Conservation (phyloP, 805 yeast genomes). For the Metschnikowia gelsemii region DNA sequence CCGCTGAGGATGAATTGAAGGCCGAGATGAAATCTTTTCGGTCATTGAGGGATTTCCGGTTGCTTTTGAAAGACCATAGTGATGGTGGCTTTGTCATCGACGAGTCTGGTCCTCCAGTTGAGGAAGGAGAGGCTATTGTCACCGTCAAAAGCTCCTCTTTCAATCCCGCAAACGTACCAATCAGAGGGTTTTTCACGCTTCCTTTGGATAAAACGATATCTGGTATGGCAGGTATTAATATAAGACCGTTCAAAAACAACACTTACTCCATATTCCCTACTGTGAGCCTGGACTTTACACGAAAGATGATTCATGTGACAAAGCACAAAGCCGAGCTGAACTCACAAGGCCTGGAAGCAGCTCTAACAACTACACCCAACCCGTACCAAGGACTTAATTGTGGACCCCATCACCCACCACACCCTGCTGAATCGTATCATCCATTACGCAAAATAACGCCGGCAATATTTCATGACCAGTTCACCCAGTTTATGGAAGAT, state of each 20-base stretch:
- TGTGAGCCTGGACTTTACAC: conserved; percentile 3
- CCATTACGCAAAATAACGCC: conserved; percentile 5
- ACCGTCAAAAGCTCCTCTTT: background rate
- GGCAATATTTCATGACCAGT: conserved; percentile 17
- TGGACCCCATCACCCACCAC: conserved; percentile 19
- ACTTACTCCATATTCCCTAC: conserved; percentile 6
- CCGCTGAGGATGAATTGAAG: background rate
- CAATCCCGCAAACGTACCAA: conserved; percentile 3
- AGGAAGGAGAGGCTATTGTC: background rate
- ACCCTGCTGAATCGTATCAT: conserved; percentile 13
- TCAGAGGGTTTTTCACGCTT: conserved; percentile 10
- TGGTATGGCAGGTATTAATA: background rate
- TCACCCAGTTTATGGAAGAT: conserved; percentile 19
- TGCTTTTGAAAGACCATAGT: background rate
- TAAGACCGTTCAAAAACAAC: conserved; percentile 4
- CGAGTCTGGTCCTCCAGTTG: background rate
- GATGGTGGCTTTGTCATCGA: conserved; percentile 2
- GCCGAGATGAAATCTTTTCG: background rate
- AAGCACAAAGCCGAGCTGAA: background rate
- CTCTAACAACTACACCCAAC: conserved; percentile 6
- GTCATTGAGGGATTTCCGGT: conserved; percentile 1
- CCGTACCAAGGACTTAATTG: conserved; percentile 14
- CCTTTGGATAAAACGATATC: conserved; percentile 5
- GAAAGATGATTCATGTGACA: background rate
- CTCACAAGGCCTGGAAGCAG: conserved; percentile 3